Base-by-base conservation (phyloP, 768 basidiomycete species). In the Candolleomyces aberdarensis region DNA sequence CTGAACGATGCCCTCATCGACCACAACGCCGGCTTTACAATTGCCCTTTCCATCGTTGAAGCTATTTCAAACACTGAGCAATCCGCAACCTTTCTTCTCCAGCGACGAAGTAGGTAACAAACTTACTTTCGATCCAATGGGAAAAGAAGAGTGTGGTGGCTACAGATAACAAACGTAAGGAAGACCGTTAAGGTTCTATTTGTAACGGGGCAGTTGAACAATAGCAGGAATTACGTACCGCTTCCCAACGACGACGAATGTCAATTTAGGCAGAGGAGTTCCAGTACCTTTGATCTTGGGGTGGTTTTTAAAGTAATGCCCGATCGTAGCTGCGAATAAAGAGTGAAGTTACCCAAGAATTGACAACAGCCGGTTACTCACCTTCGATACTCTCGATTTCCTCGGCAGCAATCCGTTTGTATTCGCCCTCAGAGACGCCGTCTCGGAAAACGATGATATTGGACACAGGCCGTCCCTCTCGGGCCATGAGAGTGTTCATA, bases 211-310 rank as follows among this genome's bases (percentile, higher is more conserved):
- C 1, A 26, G 26, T 39, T 22, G 26, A 26, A 26, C 3, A 26
- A 26, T 26, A 26, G 26, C 1, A 3, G 26, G 2, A 36, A 6
- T 1, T 11, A 11, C 36, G 36, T 85, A 87, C 54, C 86, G 73
- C 68, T 89, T 89, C 1, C 83, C 84, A 6, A 89, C 88, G n/a
- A 87, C 76, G 14, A 89, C 78, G 64, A 81, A 87, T 0, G 82
- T 80, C 0, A 89, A 20, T 1, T 31, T 49, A 15, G 41, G 47
- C 22, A 61, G 7, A 14, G 48, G 59, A 14, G 56, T 57, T 62
- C 39, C 31, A 11, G 36, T 36, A 36, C 36, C 36, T 36, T 36
- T 36, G 36, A 36, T 36, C 36, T 11, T 36, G 36, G 36, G 36
- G 11, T 36, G 36, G 36, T 36, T 36, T 11, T 36, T 5, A 11